Evolutionary conservation across 164 flowering plant species (phyloP), one percentile per base, ranked within the genome.

Genomic region (Tetracentron sinense): DNA sequence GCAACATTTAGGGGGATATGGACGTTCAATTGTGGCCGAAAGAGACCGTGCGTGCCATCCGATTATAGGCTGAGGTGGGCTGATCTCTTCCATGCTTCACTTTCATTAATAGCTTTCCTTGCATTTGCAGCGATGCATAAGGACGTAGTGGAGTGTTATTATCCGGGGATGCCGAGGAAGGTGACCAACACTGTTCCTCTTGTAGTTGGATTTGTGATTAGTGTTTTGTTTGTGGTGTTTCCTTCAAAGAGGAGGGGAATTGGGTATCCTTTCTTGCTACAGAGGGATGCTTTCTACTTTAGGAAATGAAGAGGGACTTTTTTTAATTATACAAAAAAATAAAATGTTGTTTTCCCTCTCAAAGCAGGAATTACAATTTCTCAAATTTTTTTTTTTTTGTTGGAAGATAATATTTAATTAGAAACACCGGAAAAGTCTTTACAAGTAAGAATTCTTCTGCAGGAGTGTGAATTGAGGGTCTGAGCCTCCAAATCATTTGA

Each of bases 251-350:
- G 86, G 60, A 75, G 75, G 56, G 91, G 91, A 14, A 82, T 86
- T 66, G 88, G 91, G 22, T 79, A 82, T 48, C 88, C 86, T 49
- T 84, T 84, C 74, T 62, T 83, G 83, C 74, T 80, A 51, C 79
- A 69, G 63, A 78, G 60, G 56, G 82, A 78, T 56, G 63, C 72
- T 56, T 56, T 72, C 22, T 70, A 68, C 54, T 50, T 14, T 17
- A 67, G 81, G 78, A 61, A n/a, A n/a, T n/a, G n/a, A n/a, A n/a
- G n/a, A n/a, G n/a, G n/a, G n/a, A n/a, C n/a, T n/a, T n/a, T n/a
- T n/a, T n/a, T n/a, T n/a, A n/a, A n/a, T n/a, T n/a, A n/a, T n/a
- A n/a, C n/a, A n/a, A n/a, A n/a, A n/a, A n/a, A n/a, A n/a, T n/a
- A n/a, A n/a, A n/a, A n/a, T n/a, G n/a, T n/a, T n/a, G n/a, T n/a